Base-by-base conservation (phyloP, 257 asterid species). In the Hygrophila difformis region DNA sequence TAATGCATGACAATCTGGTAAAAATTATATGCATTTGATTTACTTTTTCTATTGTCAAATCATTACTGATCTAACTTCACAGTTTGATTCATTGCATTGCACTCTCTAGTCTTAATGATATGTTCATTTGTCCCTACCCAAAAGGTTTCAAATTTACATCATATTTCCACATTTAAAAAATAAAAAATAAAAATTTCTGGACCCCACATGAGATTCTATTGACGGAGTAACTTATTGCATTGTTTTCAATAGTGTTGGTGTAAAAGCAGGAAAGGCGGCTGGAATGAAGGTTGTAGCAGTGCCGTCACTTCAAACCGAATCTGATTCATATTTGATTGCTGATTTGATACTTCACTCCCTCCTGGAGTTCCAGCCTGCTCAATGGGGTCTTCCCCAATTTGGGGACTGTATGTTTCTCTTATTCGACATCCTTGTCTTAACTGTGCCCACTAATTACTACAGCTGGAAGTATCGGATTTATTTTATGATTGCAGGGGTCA, bases 211-310 rank as follows among this genome's bases (percentile, higher is more conserved):
- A 26, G 31, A 26, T 3, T 26, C 4, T 26, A 26, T 26, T 8
- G 4, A 26, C 8, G 7, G 8, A 5, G 8, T 26, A 3, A 26
- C 8, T 3, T 46, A 17, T 10, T 21, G 12, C 22, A 18, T 59
- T 41, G 56, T 41, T 59, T 56, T 53, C 45, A 52, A 65, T 81
- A 87, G 97, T 14, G 78, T 81, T 0, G 95, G 97, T 12, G 84
- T 87, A n/a, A 81, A 60, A 75, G 97, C 92, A 31, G 95, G 86
- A 54, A 84, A 75, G 59, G 92, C 97, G 53, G 94, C 95, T 44
- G 72, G 80, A 59, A 87, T 81, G 97, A 72, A 70, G 45, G 97
- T 87, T 42, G 74, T 74, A 49, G 95, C 95, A 9, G 97, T 84
- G 53, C 95, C 97, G 31, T 81, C 95, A 7, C 60, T 84, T 40